Evolutionary conservation across 768 basidiomycete genomes (phyloP), one percentile per base, ranked within the genome.

Genomic region (Leccinum disarticulatum): DNA sequence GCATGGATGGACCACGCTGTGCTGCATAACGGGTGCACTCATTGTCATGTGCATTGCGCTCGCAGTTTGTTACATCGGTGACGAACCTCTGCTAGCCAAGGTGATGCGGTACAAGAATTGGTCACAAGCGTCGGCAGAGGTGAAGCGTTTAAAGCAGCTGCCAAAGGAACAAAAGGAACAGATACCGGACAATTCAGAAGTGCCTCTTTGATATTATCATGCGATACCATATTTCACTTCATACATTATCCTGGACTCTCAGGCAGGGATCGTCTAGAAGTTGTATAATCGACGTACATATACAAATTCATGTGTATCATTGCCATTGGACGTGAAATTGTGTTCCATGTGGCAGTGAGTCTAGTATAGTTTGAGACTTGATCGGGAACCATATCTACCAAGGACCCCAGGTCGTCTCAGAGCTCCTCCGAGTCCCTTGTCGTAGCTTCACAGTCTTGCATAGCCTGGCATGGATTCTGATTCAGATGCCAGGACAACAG

Each of bases 1-100:
- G 31, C 71, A 77, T 15, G 89, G 89, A 7, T 91, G 89, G 88
- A 73, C 79, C 52, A 82, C 78, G 14, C 67, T 90, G 7, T 85
- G 81, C 61, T 64, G 82, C 27, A 67, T 88, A 14, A 76, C 78
- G 13, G 72, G 77, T 3, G 80, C 76, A 3, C 59, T 87, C 10
- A 70, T 84, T 28, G 55, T 67, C 14, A 31, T 79, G 17, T 65
- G 78, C 64, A 49, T 79, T 41, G 17, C 77, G 1, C 69, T 86
- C 10, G 69, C 77, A 0, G 71, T 80, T 50, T 76, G 73, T 41
- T 86, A 73, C 61, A 80, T 78, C n/a, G 87, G 87, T 4, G 79
- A 76, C 25, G 68, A 75, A 25, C 82, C 81, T 13, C 57, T 83
- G 31, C 60, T 77, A 11, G 43, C 61, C 47, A 72, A 64, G 64